Evolutionary conservation across 352 stramenopile species (phyloP), one percentile per base, ranked within the genome.

Genomic region (Globisporangium emineosum): DNA sequence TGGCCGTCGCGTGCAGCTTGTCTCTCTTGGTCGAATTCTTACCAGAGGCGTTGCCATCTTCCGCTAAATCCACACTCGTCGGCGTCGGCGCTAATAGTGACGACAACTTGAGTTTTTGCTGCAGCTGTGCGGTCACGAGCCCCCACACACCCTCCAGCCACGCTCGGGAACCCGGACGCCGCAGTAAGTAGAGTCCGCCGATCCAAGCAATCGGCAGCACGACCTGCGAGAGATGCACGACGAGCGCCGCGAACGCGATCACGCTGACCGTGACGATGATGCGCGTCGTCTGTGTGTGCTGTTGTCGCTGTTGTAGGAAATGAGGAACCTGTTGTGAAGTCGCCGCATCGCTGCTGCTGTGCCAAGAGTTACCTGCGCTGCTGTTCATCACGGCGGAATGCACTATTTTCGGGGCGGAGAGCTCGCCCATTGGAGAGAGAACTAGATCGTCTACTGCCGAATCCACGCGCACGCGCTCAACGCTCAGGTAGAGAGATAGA

Each of bases 161-260:
- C 21, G 21, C 45, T 23, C 13, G 33, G 2, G 29, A 43, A 3
- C 35, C 17, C 10, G 25, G 5, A 25, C 23, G 21, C 10, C 19
- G 25, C 35, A 53, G 23, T 1, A 40, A 40, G 7, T n/a, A 53
- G 4, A 49, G 50, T 3, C 9, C 40, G 9, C 56, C 27, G 25
- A 62, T 8, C 37, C 35, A 12, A 23, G 51, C 32, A 29, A 65
- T 29, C 35, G 51, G 60, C 30, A 65, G 35, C 19, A 40, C 35
- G 25, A 49, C 17, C 7, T 42, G 35, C 33, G 49, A 65, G 32
- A 58, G 49, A 35, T 51, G 59, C 23, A 30, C 59, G 19, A 59
- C 15, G 33, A 65, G n/a, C 35, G 60, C 60, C 13, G 60, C 60
- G 50, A 59, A 37, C 23, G 25, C 50, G 21, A 59, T 33, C 5